A percentile compares a stretch with the other conserved stretches of the same genome.
Evolutionary conservation across 176 grass and related monocot species (phyloP).

Genomic region (Melocanna baccifera): DNA sequence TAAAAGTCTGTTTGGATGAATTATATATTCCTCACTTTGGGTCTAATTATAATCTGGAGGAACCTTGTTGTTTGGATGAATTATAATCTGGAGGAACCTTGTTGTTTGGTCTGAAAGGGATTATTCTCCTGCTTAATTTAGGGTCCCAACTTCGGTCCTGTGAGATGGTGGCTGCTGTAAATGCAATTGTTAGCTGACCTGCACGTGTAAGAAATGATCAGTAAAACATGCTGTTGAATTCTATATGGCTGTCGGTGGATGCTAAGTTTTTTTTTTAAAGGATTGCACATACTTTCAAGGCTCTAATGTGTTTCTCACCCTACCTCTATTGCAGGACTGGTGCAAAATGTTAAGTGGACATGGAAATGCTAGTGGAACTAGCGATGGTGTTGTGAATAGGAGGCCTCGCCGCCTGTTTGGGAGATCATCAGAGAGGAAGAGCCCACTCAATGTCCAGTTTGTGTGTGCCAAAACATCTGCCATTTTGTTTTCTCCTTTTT

Average conservation of each 20-base stretch:
- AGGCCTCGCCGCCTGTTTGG: slow-evolving; percentile 36
- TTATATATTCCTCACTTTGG: neutral
- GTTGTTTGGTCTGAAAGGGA: neutral
- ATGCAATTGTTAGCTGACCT: neutral
- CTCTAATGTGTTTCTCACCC: slow-evolving; percentile 12
- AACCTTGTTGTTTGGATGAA: neutral
- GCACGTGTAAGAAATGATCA: neutral
- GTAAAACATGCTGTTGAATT: neutral
- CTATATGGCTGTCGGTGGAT: neutral
- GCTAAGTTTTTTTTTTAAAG: neutral
- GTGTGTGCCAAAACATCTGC: slow-evolving; percentile 30
- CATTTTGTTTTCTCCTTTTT: neutral
- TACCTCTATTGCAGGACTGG: slow-evolving; percentile 34
- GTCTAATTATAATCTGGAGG: neutral
- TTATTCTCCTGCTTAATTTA: too few relatives aligned
- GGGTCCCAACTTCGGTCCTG: neutral
- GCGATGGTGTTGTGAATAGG: slow-evolving; percentile 29
- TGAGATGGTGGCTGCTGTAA: slow-evolving; percentile 1
- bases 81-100: neutral
- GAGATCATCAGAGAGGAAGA: slow-evolving; percentile 46
- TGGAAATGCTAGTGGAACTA: slow-evolving; percentile 10
- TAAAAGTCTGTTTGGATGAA: too few relatives aligned
- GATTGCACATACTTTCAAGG: neutral
- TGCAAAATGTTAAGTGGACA: slow-evolving; percentile 39
- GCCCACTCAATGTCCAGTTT: slow-evolving; percentile 41